Evolutionary conservation across 805 yeast genomes (phyloP), one percentile per base, ranked within the genome.

Genomic region (Dipodascus geniculatus): DNA sequence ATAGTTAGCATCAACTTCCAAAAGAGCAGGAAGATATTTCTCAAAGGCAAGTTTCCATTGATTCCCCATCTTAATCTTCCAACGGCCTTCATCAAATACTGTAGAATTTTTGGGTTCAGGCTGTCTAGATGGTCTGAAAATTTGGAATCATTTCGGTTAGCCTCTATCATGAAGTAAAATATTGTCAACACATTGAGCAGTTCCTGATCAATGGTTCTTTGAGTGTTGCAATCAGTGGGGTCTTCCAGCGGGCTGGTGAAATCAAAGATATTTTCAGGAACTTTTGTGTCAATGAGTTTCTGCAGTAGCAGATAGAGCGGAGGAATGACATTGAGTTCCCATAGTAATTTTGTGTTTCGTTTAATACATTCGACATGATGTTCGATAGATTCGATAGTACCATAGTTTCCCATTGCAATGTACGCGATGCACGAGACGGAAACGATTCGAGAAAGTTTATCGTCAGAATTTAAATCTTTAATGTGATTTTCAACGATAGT

Each of bases 1-100:
- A 78, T 80, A 11, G 83, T 67, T 9, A 66, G 51, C 33, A 64
- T 60, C 16, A 80, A 63, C 57, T 82, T 82, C 68, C 81, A 77
- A 1, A 80, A 57, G 1, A 85, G 57, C 16, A 74, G 60, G 0
- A 84, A 68, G 1, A 85, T 60, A 20, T 58, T 55, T 17, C 93
- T 69, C 11, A 82, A 69, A 4, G 63, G 63, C 11, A 54, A 57
- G 82, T 73, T 70, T 76, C 67, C 22, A 70, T 61, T 9, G 65
- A 54, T 48, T 70, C 64, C 65, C 83, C 86, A 81, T 58, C 86
- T 76, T 87, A 91, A 83, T 48, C 74, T 69, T 57, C 83, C 90
- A 6, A 85, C 72, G 50, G 77, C 74, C 42, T 69, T 65, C 1
- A 80, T 67, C 3, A 86, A 57, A 16, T 64, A 64, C 1, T 71